phyloP scores from a whole-genome alignment of 2,329 filamentous ascomycete species.

The Neonectria magnoliae region DNA sequence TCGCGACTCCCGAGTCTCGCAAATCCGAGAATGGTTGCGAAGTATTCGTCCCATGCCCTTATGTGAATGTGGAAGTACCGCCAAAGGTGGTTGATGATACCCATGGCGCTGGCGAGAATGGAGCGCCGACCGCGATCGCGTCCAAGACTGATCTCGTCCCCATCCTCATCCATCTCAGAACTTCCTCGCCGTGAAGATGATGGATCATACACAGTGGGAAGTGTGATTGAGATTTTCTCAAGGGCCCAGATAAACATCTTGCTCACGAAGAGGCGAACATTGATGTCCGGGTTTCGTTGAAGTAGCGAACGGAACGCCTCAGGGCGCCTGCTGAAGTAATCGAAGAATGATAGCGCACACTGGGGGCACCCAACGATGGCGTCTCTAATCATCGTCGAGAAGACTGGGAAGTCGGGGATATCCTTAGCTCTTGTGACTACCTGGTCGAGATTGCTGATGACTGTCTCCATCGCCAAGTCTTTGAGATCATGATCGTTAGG shows the following conservation, averaged over 20 bases:
- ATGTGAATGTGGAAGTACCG: slow-evolving; percentile 68
- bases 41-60: slow-evolving; percentile 81
- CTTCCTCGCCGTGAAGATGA: slow-evolving; percentile 7
- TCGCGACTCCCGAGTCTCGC: slow-evolving; percentile 69
- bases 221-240: slow-evolving; percentile 58
- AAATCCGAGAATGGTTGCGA: slow-evolving; percentile 75
- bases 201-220: slow-evolving; percentile 59
- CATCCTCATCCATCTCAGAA: slow-evolving; percentile 47
- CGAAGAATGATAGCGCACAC: slow-evolving; percentile 68
- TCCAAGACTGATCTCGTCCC: slow-evolving; percentile 17
- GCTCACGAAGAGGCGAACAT: slow-evolving; percentile 64
- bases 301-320: slow-evolving; percentile 72
- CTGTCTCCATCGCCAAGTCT: slow-evolving; percentile 62
- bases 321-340: slow-evolving; percentile 67
- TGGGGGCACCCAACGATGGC: slow-evolving; percentile 59
- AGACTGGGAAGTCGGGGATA: slow-evolving; percentile 67
- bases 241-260: slow-evolving; percentile 64
- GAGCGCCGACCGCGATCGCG: slow-evolving; percentile 17
- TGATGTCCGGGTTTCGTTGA: slow-evolving; percentile 66
- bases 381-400: slow-evolving; percentile 60
- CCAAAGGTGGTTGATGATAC: slow-evolving; percentile 67
- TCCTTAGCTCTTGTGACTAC: slow-evolving; percentile 78
- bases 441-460: slow-evolving; percentile 77
- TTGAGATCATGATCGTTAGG: slow-evolving; percentile 48
- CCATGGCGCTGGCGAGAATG: slow-evolving; percentile 53